Base-by-base conservation (phyloP, 1,284 basidiomycete genomes). In the Tilletia setariae region DNA sequence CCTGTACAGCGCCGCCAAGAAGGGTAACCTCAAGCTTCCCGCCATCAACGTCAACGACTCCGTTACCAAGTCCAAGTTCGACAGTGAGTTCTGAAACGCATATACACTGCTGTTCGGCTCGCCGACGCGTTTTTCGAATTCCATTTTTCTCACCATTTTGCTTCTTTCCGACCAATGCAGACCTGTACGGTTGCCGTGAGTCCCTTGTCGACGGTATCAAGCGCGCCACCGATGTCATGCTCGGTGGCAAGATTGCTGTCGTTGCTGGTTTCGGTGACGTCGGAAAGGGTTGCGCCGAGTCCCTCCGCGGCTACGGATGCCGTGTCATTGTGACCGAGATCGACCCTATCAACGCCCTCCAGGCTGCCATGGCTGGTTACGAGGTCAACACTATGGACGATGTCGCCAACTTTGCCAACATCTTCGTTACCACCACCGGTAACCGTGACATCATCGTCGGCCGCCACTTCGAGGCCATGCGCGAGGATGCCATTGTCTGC, bases 191-290 rank as follows among this genome's bases (percentile, higher is more conserved):
- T 74, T 99, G 95, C 87, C 92, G 96, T 82, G 96, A 99, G 86
- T 99, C 95, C 65, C 91, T 99, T 76, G 96, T 99, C 76, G 95
- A 99, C 84, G 95, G 95, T 83, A 98, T 99, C 87, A 99, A 99
- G 89, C 93, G 95, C 84, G 95, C 95, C 72, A 99, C 95, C 79
- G 95, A 99, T 85, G 93, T 99, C 84, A 99, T 99, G 95, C 90
- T 98, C 83, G 96, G 96, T 80, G 95, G 95, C 71, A 99, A 99
- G 87, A 93, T 98, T 77, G 94, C 94, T 71, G 92, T 98, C 75
- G 95, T 99, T 79, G 95, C 95, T 79, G 95, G 95, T 73, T 99
- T 91, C 85, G 95, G 95, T 87, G 95, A 99, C 83, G 95, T 99
- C 80, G 95, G 95, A 79, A 99, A 99, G 86, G 95, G 95, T 73